Conservation (phyloP, 495 filamentous ascomycete genomes). For the Aspergillus panamensis region DNA sequence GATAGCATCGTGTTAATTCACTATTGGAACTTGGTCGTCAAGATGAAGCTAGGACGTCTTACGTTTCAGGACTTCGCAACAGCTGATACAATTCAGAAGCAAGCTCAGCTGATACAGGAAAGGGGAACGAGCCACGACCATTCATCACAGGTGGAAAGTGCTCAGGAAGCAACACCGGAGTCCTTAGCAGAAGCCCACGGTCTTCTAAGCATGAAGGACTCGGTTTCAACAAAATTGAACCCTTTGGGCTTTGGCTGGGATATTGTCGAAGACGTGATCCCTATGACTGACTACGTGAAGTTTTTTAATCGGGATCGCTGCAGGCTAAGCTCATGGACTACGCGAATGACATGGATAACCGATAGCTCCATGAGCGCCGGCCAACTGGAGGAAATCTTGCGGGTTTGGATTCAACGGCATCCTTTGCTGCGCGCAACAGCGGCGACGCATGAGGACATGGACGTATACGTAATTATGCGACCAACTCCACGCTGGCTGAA, state of each 20-base stretch:
- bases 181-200: neutral
- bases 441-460: neutral
- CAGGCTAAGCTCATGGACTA: neutral
- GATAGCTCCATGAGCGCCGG: neutral
- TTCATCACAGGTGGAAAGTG: neutral
- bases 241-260: conserved; percentile 11
- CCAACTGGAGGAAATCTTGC: neutral
- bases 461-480: neutral
- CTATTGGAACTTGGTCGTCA: conserved; percentile 3
- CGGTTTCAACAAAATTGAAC: neutral
- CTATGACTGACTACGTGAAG: neutral
- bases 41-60: neutral
- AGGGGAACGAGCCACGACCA: too few relatives aligned
- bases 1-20: conserved; percentile 23
- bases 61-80: neutral
- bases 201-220: neutral
- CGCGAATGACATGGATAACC: neutral
- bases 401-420: conserved; percentile 7
- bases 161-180: neutral
- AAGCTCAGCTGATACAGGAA: conserved; percentile 4
- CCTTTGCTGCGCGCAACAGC: conserved; percentile 9
- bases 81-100: conserved; percentile 9
- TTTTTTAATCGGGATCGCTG: neutral
- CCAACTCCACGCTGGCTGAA: neutral
- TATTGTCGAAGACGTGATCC: conserved; percentile 7